Base-by-base conservation (phyloP, 2,329 filamentous ascomycete genomes). In the Xylariaceae sp. region DNA sequence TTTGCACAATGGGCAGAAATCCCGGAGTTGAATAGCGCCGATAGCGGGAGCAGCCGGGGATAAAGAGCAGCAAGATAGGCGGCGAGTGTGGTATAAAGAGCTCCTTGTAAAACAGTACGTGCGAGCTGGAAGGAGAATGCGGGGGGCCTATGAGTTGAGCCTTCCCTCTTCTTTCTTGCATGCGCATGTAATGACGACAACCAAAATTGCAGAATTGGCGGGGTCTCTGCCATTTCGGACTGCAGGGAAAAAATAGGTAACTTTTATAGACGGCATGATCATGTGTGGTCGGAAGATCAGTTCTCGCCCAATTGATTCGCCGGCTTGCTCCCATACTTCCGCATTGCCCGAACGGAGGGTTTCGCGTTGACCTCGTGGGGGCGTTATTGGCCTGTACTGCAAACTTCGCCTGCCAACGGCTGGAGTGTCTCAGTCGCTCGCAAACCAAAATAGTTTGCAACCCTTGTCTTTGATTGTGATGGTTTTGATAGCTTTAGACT, bases 141-240 rank as follows among this genome's bases (percentile, higher is more conserved):
- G 66, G 68, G 65, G 65, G 66, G 64, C 59, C 59, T 56, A 55
- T 30, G 23, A 5, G 23, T 30, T 30, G 23, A 5, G 23, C 56
- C 61, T 57, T 63, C 59, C 63, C 53, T 57, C 59, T 49, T 59
- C 52, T 35, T 45, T 45, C 11, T n/a, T 11, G 5, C 10, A 6
- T 15, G 42, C n/a, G 42, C 42, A 45, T 45, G 42, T 45, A n/a
- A 45, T 45, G 42, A 45, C 42, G 42, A 56, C 57, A 47, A 56
- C 55, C 42, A 23, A 51, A 30, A 56, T 57, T 34, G 52, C 58
- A 45, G 60, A 60, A 57, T 51, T 51, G 37, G 61, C 56, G 61
- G 61, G 61, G 58, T 55, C 23, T 58, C 34, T n/a, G 42, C 10
- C 53, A 44, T 45, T 42, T 42, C 11, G 37, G 37, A 13, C 23